Base-by-base conservation (phyloP, 2,329 filamentous ascomycete species). In the Venturia aucupariae region DNA sequence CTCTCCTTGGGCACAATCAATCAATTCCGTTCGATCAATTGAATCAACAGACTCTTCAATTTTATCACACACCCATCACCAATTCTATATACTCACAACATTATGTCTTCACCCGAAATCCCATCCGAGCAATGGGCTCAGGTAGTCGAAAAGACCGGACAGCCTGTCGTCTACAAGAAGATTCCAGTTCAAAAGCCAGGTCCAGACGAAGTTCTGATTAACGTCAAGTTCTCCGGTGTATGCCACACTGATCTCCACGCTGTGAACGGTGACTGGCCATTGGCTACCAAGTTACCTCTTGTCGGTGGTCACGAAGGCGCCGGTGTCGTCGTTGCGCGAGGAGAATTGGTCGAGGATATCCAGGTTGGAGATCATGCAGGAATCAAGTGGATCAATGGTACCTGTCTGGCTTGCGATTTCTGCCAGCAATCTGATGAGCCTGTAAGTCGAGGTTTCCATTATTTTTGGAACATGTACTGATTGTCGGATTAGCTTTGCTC, bases 161-260 rank as follows among this genome's bases (percentile, higher is more conserved):
- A 86, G 64, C 77, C 85, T 69, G 79, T 85, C 71, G 77, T 84
- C 66, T 90, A 88, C 83, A 92, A 90, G 80, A 83, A 88, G 78
- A 93, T 97, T 71, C 87, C 90, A 69, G 91, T 96, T 62, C 82
- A 82, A 67, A 84, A 87, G 75, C 92, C 92, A 46, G 90, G 87
- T 27, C 88, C 92, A 62, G 92, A 96, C 79, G 90, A 97, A 78
- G 90, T 96, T 69, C 88, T 97, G 68, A 81, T 96, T 79, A 93
- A 95, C 79, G 84, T 96, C 82, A 92, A 92, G 77, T 96, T 85
- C 82, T 90, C 88, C 35, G 91, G 91, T 74, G 91, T 96, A 70
- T 96, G 91, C 83, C 91, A 95, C 81, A 95, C 91, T 42, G 90
- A 95, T 75, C 82, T 87, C 3, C 85, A 88, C 74, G 90, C 90